Base-by-base conservation (phyloP, 352 stramenopile species). In the Phytophthora cactorum region DNA sequence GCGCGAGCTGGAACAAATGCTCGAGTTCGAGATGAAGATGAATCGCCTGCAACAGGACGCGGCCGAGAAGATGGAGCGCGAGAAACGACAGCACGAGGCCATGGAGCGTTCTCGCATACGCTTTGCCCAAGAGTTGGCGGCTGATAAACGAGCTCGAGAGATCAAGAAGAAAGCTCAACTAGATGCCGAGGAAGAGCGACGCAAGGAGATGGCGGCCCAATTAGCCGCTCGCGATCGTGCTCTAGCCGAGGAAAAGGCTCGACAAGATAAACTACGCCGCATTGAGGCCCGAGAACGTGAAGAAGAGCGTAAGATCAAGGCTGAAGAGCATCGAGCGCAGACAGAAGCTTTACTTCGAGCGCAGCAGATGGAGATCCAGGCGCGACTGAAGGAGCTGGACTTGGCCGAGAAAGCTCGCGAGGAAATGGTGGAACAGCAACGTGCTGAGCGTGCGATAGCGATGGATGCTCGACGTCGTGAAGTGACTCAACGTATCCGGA, bases 11-110 rank as follows among this genome's bases (percentile, higher is more conserved):
- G 89, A 95, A 55, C 91, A 97, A 81, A 95, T 97, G 86, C 79
- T 97, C n/a, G 82, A 92, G 44, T 97, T 96, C 54, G 91, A 97
- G 68, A 90, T 96, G 58, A 96, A 97, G 62, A 93, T 95, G 88
- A 92, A 80, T 67, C 79, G 83, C 46, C 73, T 96, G 15, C 88
- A 97, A 54, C 78, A 95, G 56, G 82, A 91, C 56, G 87, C 84
- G 2, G 73, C 74, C 22, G 79, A 84, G 11, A 93, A 90, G 32
- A 64, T 89, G 50, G 76, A 95, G 60, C 80, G 84, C 3, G 84
- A 95, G 59, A 76, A 78, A 12, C 73, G 83, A 2, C 64, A 91
- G 22, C 71, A 90, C 14, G 86, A 95, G 38, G 80, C 92, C 6
- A 82, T 79, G 17, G 84, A 92, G 59, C 82, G 84, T 15, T 86